phyloP scores from a whole-genome alignment of 164 flowering plant genomes.

The Malania oleifera region DNA sequence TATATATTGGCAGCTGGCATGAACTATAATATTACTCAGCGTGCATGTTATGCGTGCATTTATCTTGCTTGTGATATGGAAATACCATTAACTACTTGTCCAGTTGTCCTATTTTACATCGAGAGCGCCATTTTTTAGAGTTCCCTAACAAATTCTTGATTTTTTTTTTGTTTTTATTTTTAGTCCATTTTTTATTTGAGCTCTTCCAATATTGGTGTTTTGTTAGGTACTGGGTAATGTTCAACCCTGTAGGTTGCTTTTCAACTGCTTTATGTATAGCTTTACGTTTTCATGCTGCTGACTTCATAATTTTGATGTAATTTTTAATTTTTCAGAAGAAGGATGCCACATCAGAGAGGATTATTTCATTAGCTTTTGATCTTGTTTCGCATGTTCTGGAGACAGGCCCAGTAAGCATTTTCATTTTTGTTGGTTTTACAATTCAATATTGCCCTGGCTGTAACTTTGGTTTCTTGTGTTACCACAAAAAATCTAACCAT shows the following conservation, averaged over 20 bases:
- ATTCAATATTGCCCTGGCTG: background rate
- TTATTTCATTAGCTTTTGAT: conserved; percentile 67
- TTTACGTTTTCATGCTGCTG: conserved; percentile 4
- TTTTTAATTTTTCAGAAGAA: conserved; percentile 45
- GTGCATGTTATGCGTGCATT: no score
- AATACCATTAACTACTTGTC: no score
- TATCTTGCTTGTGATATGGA: no score
- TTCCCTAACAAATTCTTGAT: no score
- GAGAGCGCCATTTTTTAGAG: no score
- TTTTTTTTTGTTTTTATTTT: background rate
- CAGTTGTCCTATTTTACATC: no score
- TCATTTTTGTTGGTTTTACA: conserved; percentile 2
- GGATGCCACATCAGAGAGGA: conserved; percentile 55
- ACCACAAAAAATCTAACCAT: background rate
- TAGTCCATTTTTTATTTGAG: background rate
- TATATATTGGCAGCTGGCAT: background rate
- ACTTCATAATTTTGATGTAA: background rate
- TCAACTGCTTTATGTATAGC: background rate
- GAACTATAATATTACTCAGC: background rate
- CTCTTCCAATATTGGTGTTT: no score
- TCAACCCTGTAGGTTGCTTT: no score
- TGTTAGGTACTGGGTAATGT: no score
- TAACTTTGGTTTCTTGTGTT: background rate
- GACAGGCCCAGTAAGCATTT: conserved; percentile 68
- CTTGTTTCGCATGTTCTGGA: conserved; percentile 66